phyloP scores from a whole-genome alignment of 768 basidiomycete genomes.

The Boletus pseudo-olivaceus region DNA sequence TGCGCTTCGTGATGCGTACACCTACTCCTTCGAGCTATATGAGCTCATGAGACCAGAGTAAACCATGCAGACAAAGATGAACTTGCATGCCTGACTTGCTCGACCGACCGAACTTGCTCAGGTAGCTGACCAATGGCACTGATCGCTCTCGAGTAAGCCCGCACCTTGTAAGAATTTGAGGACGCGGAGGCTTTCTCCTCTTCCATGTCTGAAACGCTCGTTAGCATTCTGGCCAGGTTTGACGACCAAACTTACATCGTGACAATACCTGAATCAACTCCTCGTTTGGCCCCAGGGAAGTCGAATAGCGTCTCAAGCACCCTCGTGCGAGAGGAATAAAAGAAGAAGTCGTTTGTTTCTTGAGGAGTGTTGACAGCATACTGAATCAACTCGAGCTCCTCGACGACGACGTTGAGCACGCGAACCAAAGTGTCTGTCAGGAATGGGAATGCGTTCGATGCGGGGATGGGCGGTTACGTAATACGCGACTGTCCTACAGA shows the following conservation, averaged over 20 bases:
- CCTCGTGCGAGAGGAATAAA: constrained; percentile 1
- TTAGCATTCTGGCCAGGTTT: background rate
- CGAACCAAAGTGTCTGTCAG: background rate
- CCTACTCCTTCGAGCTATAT: constrained; percentile 34
- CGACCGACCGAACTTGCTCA: constrained; percentile 41
- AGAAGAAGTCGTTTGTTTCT: background rate
- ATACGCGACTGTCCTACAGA: constrained; percentile 16
- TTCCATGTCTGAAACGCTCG: constrained; percentile 33
- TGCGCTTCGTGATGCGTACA: constrained; percentile 42
- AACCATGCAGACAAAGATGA: background rate
- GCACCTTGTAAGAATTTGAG: constrained; percentile 47
- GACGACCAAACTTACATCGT: constrained; percentile 33
- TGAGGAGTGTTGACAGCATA: constrained; percentile 23
- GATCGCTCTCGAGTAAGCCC: constrained; percentile 50
- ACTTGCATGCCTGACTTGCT: constrained; percentile 35
- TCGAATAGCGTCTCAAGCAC: constrained; percentile 17
- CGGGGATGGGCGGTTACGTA: constrained; percentile 20
- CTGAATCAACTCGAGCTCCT: background rate
- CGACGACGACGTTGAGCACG: background rate
- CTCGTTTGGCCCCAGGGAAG: constrained; percentile 31
- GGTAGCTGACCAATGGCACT: constrained; percentile 37
- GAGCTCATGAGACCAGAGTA: constrained; percentile 6
- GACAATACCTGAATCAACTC: constrained; percentile 40
- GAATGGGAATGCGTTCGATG: background rate
- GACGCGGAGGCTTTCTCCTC: constrained; percentile 37